phyloP scores from a whole-genome alignment of 2,329 filamentous ascomycete species.

The Aspergillus persii region DNA sequence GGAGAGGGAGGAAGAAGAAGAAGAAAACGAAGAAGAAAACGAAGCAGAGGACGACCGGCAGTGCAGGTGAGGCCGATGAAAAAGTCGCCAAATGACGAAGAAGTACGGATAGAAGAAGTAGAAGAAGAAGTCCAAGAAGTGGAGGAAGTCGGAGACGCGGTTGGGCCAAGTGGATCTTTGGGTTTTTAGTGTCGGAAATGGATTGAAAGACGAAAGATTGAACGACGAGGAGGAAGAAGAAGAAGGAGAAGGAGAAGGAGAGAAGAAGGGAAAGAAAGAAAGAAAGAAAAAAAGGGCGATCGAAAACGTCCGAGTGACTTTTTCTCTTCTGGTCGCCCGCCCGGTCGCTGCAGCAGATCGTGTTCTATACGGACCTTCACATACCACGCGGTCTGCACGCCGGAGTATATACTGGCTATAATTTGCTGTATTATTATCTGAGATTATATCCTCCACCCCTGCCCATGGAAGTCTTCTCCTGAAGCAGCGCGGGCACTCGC shows the following conservation, averaged over 20 bases:
- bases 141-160: conserved; percentile 15
- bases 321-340: not conserved
- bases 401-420: no score
- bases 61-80: no score
- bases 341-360: no score
- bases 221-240: conserved; percentile 5
- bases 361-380: no score
- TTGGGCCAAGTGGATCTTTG: conserved; percentile 18
- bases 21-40: not conserved
- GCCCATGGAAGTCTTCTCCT: not conserved
- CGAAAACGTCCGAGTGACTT: not conserved
- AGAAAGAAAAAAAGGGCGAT: not conserved
- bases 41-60: not conserved
- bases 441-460: no score
- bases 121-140: conserved; percentile 4
- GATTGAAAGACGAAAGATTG: no score
- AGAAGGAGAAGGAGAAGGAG: conserved; percentile 4
- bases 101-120: not conserved
- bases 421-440: no score
- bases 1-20: not conserved
- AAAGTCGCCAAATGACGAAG: no score
- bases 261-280: not conserved
- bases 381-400: no score
- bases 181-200: conserved; percentile 11
- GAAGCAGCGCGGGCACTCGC: not conserved